Percentiles rank a stretch among this genome's conserved stretches.
phyloP scores from a whole-genome alignment of 768 basidiomycete species.

The Galerina sulciceps region DNA sequence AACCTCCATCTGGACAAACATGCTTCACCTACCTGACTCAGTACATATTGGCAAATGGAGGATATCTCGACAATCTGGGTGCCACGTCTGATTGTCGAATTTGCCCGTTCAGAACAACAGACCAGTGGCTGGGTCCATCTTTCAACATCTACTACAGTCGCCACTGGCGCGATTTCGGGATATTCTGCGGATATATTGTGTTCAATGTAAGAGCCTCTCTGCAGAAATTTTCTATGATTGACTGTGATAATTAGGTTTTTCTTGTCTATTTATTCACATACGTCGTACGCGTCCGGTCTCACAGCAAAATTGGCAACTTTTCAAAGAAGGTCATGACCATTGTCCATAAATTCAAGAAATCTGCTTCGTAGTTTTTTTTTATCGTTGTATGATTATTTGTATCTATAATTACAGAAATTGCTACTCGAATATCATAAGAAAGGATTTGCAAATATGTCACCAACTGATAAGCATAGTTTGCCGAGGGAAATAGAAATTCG shows the following conservation, averaged over 20 bases:
- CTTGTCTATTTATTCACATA: conserved; percentile 58
- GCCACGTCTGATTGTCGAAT: conserved; percentile 57
- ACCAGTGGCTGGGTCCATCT: conserved; percentile 52
- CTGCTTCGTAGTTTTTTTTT: not conserved
- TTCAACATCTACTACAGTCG: conserved; percentile 67
- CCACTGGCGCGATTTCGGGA: conserved; percentile 56
- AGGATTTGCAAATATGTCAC: no score
- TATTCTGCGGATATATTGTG: conserved; percentile 51
- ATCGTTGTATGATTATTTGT: no score
- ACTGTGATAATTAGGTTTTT: conserved; percentile 36
- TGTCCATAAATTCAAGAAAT: conserved; percentile 12
- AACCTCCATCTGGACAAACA: conserved; percentile 60
- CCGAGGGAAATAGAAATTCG: no score
- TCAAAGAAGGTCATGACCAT: conserved; percentile 11
- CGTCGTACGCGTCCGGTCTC: conserved; percentile 51
- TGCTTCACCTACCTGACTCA: conserved; percentile 55
- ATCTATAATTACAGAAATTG: no score
- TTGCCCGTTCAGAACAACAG: conserved; percentile 56
- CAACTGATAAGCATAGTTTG: no score
- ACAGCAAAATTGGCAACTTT: conserved; percentile 11
- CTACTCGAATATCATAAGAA: no score
- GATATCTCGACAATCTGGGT: conserved; percentile 60
- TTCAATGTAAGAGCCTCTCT: conserved; percentile 42
- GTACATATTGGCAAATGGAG: conserved; percentile 57
- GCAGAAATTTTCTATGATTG: not conserved